Percentiles rank a stretch among this genome's conserved stretches.
Conservation (phyloP, 2,329 filamentous ascomycete genomes). For the Cytospora piceicola region DNA sequence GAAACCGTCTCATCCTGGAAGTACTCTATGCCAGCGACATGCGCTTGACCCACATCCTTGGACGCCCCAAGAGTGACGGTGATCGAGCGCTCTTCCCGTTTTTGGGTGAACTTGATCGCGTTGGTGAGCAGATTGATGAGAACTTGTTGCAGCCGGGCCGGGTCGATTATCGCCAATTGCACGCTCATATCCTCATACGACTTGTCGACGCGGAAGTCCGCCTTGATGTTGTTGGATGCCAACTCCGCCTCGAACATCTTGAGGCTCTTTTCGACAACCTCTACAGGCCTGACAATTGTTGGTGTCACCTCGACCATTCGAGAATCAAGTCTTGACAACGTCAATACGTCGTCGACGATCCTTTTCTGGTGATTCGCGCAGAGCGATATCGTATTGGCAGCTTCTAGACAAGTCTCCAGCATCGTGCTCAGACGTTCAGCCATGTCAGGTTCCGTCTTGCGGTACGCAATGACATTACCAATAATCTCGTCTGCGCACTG, state of each 20-base stretch:
- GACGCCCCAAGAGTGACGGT: constrained; percentile 69
- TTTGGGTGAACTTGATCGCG: constrained; percentile 67
- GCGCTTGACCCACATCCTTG: constrained; percentile 49
- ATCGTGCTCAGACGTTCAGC: constrained; percentile 52
- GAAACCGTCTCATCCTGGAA: constrained; percentile 50
- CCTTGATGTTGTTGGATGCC: constrained; percentile 70
- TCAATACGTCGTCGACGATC: constrained; percentile 76
- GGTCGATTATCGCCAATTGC: constrained; percentile 76
- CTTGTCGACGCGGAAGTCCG: constrained; percentile 70
- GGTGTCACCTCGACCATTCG: constrained; percentile 74
- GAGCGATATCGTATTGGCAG: constrained; percentile 79
- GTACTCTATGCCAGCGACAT: constrained; percentile 48
- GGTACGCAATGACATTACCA: constrained; percentile 52
- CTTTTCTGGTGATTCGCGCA: constrained; percentile 81
- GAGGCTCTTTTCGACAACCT: constrained; percentile 67
- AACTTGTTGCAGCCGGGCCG: constrained; percentile 73
- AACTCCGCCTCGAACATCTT: constrained; percentile 83
- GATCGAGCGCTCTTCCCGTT: constrained; percentile 62
- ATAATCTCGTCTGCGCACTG: constrained; percentile 77
- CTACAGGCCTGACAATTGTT: constrained; percentile 68
- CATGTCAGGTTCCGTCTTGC: constrained; percentile 27
- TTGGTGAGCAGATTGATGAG: constrained; percentile 76
- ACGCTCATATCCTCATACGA: constrained; percentile 67
- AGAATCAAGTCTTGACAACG: constrained; percentile 76
- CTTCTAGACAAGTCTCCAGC: constrained; percentile 66